These are phyloP conservation scores for Suillus plorans DNA, from an alignment of 768 basidiomycete species.

Conservation along the genomic window DNA sequence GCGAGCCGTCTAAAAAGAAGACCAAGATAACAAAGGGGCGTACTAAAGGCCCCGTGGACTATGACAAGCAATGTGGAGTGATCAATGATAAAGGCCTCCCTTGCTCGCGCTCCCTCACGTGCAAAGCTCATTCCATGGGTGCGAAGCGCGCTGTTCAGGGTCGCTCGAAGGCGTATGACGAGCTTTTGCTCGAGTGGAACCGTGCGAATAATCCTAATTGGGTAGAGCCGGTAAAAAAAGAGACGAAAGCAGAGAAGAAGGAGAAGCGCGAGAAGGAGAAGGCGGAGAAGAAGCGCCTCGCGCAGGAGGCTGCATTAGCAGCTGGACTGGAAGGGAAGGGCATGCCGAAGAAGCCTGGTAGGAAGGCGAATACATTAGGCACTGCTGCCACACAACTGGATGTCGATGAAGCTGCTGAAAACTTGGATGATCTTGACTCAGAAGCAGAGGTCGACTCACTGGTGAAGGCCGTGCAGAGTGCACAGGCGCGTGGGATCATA, in stretches of 20 bases:
- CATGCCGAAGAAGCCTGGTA: slow-evolving; percentile 57
- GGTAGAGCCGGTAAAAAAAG: slow-evolving; percentile 83
- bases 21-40: slow-evolving; percentile 78
- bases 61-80: slow-evolving; percentile 92
- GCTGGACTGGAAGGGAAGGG: slow-evolving; percentile 64
- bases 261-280: slow-evolving; percentile 81
- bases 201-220: slow-evolving; percentile 85
- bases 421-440: slow-evolving; percentile 78
- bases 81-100: slow-evolving; percentile 94
- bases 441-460: slow-evolving; percentile 82
- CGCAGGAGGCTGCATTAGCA: slow-evolving; percentile 67
- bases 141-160: slow-evolving; percentile 91
- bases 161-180: slow-evolving; percentile 81
- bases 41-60: slow-evolving; percentile 83
- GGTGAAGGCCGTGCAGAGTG: slow-evolving; percentile 56
- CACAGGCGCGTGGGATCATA: slow-evolving; percentile 56
- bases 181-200: slow-evolving; percentile 89
- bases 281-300: slow-evolving; percentile 76
- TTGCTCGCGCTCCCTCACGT: slow-evolving; percentile 93
- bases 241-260: slow-evolving; percentile 86
- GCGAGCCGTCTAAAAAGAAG: slow-evolving; percentile 76
- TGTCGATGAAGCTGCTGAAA: slow-evolving; percentile 64
- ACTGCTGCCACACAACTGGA: slow-evolving; percentile 51
- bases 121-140: slow-evolving; percentile 97
- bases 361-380: slow-evolving; percentile 37